Evolutionary conservation across 495 filamentous ascomycete genomes (phyloP).

Genomic region (Sabuloglossum arenarium): DNA sequence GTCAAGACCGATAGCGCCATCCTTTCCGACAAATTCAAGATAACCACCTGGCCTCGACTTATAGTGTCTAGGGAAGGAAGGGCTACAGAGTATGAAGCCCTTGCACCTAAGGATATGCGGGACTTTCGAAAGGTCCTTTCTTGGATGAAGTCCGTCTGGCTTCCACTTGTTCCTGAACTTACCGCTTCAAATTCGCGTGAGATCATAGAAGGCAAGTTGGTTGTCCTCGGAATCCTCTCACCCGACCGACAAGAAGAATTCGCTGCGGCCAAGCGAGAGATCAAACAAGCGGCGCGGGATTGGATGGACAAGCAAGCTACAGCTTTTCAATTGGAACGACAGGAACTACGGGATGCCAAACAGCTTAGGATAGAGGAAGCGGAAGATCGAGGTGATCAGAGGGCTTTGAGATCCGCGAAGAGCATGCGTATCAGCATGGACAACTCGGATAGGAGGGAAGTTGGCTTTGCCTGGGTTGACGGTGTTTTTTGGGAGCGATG

Average conservation of each 20-base stretch:
- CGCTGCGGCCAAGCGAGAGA: constrained; percentile 54
- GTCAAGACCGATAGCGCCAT: constrained; percentile 65
- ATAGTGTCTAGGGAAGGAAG: constrained; percentile 76
- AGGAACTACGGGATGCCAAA: constrained; percentile 84
- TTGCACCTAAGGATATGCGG: constrained; percentile 76
- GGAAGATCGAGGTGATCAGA: constrained; percentile 79
- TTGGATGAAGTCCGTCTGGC: constrained; percentile 94
- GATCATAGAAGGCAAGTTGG: constrained; percentile 83
- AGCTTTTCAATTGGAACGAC: constrained; percentile 71
- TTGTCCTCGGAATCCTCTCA: constrained; percentile 77
- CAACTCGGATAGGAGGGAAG: constrained; percentile 65
- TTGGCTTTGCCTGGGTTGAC: constrained; percentile 96
- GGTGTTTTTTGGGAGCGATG: constrained; percentile 94
- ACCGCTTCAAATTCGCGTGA: constrained; percentile 78
- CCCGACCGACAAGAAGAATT: constrained; percentile 65
- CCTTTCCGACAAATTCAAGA: constrained; percentile 67
- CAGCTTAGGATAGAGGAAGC: constrained; percentile 91
- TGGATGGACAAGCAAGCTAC: constrained; percentile 95
- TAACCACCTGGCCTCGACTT: constrained; percentile 83
- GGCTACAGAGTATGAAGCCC: constrained; percentile 65
- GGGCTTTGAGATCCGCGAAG: constrained; percentile 73
- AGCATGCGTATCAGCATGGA: constrained; percentile 79
- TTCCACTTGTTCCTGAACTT: constrained; percentile 92
- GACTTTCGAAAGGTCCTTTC: constrained; percentile 57
- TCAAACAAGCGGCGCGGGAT: constrained; percentile 86